Evolutionary conservation across 768 basidiomycete genomes (phyloP), one percentile per base, ranked within the genome.

Genomic region (Panellus pusillus): DNA sequence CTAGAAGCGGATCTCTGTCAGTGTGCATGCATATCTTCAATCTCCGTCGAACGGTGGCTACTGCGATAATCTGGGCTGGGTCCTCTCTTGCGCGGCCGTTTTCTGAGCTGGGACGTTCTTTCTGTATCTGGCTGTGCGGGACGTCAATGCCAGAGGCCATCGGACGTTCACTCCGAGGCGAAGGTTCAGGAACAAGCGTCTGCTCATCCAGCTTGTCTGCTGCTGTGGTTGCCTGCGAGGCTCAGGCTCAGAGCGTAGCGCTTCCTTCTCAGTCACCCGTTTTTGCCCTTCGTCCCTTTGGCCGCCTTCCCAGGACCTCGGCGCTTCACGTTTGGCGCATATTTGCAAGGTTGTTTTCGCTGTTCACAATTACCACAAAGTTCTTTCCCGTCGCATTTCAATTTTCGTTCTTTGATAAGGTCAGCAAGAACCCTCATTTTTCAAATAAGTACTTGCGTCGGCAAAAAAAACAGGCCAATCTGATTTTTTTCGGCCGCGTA

Each of bases 251-350:
- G 59, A 55, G 31, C 27, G 46, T 40, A 52, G 43, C 14, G 31
- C 54, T 32, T 20, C 42, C 20, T 55, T 50, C 3, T 50, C 6
- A 6, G 28, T 37, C 27, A 19, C 40, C 24, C 58, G 59, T 64
- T 74, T 79, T 75, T 80, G 51, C 70, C 62, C 59, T 75, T 78
- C 35, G 74, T 71, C 12, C 85, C 84, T 64, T 84, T 84, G 28
- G 83, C 81, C 39, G 85, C 84, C 70, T 86, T 89, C 24, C 88
- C 89, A 51, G 88, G 87, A 1, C 89, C 89, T 44, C 89, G 80
- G 31, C 89, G 80, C 64, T 79, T 68, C 45, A 70, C 72, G 20
- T 74, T 67, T 18, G 72, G 70, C 44, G 77, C 79, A 67, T 87
- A 89, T 52, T 65, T 68, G 64, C 87, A 89, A 28, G 67, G 61